These are phyloP conservation scores for Akanthomyces uredinophilus DNA, from an alignment of 2,329 filamentous ascomycete species.

Conservation along the genomic window DNA sequence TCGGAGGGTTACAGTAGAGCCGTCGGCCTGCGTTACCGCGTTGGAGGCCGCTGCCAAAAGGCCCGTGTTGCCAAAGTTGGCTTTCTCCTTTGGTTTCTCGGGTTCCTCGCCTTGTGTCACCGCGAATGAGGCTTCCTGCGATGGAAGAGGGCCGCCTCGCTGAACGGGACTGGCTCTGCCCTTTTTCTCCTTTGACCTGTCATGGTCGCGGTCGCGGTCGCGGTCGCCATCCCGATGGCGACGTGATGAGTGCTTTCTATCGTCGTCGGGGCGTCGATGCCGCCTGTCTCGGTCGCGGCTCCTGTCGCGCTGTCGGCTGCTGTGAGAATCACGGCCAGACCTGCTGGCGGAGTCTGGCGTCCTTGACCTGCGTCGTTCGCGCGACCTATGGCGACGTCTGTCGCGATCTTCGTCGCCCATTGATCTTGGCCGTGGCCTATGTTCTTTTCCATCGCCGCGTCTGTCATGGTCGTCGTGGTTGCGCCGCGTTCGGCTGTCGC, in stretches of 20 bases:
- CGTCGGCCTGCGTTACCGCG: constrained; percentile 62
- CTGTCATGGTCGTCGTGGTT: not conserved
- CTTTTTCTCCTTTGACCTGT: constrained; percentile 18
- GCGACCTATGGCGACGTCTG: constrained; percentile 10
- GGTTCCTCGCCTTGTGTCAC: constrained; percentile 39
- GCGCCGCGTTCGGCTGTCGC: constrained; percentile 5
- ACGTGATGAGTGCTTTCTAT: not conserved
- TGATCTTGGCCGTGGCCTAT: constrained; percentile 9
- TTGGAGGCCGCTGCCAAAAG: constrained; percentile 86
- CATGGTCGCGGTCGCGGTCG: constrained; percentile 14
- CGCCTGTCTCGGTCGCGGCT: constrained; percentile 17
- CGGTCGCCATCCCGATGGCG: constrained; percentile 3
- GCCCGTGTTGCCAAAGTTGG: constrained; percentile 79
- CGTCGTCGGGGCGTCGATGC: constrained; percentile 8
- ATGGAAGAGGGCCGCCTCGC: constrained; percentile 49
- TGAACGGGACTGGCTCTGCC: constrained; percentile 24
- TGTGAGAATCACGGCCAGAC: constrained; percentile 17
- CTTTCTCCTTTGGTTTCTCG: constrained; percentile 70
- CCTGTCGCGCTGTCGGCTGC: constrained; percentile 24
- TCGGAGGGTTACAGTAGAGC: constrained; percentile 76
- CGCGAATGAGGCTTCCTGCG: constrained; percentile 56
- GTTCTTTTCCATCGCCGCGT: not conserved
- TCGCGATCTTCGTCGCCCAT: constrained; percentile 12
- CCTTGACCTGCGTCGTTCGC: constrained; percentile 12
- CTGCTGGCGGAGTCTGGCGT: constrained; percentile 10